Percentiles rank a stretch among this genome's conserved stretches.
phyloP scores from a whole-genome alignment of 371 early-diverging fungal genomes.

The Mycotypha africana region DNA sequence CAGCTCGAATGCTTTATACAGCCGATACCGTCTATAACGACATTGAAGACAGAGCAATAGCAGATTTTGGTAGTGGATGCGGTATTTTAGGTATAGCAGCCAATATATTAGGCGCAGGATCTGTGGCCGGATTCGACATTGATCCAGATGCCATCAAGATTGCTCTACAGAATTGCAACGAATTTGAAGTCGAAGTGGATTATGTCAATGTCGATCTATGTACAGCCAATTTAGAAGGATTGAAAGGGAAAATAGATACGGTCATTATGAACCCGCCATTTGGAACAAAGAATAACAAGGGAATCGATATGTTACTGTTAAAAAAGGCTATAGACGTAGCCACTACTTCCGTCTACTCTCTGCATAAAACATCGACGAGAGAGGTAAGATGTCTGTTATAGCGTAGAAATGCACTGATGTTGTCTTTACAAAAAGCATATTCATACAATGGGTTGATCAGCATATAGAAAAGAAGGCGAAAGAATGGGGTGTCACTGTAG shows the following conservation, averaged over 20 bases:
- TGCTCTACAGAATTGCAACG: constrained; percentile 63
- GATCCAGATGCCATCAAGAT: constrained; percentile 76
- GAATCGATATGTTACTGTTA: constrained; percentile 74
- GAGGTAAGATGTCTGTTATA: constrained; percentile 30
- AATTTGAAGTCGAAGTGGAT: constrained; percentile 64
- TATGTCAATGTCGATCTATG: constrained; percentile 51
- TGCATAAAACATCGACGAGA: constrained; percentile 81
- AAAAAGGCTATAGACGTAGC: constrained; percentile 69
- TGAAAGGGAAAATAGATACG: constrained; percentile 61
- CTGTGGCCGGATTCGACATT: constrained; percentile 73
- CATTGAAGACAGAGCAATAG: constrained; percentile 68
- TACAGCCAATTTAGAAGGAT: constrained; percentile 27
- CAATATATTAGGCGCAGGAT: constrained; percentile 57
- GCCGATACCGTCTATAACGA: constrained; percentile 74
- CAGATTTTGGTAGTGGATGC: constrained; percentile 83
- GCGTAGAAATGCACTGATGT: neutral
- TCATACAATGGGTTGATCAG: constrained; percentile 7
- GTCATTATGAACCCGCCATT: constrained; percentile 87
- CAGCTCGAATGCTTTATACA: constrained; percentile 78
- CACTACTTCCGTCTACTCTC: constrained; percentile 64
- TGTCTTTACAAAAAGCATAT: neutral
- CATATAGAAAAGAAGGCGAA: constrained; percentile 71
- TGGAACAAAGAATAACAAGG: constrained; percentile 72
- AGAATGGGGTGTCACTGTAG: constrained; percentile 70
- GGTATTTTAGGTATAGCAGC: constrained; percentile 69